Percentiles rank a stretch among this genome's conserved stretches.
Evolutionary conservation across 1,139 yeast genomes (phyloP).

Genomic region (Zygosaccharomyces pseudobailii): DNA sequence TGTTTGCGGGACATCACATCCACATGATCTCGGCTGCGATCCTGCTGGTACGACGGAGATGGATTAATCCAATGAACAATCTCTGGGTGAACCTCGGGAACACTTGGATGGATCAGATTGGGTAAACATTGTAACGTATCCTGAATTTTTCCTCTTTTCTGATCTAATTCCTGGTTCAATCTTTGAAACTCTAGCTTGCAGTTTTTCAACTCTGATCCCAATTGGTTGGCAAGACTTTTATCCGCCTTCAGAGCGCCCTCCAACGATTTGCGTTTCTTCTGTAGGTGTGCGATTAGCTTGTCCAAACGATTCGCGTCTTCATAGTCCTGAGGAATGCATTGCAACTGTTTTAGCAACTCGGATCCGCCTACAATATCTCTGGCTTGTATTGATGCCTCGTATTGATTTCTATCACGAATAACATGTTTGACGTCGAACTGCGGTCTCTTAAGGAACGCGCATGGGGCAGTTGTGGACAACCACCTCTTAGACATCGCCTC

Average conservation of each 20-base stretch:
- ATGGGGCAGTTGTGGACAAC: constrained; percentile 5
- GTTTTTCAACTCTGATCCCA: constrained; percentile 19
- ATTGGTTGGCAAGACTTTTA: constrained; percentile 12
- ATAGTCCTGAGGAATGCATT: constrained; percentile 32
- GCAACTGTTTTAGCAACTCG: constrained; percentile 33
- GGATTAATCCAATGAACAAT: constrained; percentile 51
- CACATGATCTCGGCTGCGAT: constrained; percentile 52
- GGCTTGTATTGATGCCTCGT: constrained; percentile 44
- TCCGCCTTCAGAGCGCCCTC: constrained; percentile 28
- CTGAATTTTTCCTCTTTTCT: constrained; percentile 37
- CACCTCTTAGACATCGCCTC: constrained; percentile 6
- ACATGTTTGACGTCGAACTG: constrained; percentile 48
- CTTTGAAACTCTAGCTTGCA: constrained; percentile 27
- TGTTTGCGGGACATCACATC: constrained; percentile 38
- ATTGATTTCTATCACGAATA: constrained; percentile 37
- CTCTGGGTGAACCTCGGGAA: constrained; percentile 43
- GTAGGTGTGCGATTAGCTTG: constrained; percentile 27
- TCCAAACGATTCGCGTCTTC: constrained; percentile 21
- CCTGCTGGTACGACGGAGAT: constrained; percentile 25
- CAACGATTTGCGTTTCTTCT: constrained; percentile 29
- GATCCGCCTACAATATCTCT: constrained; percentile 39
- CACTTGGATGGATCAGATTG: constrained; percentile 54
- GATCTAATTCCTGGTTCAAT: constrained; percentile 25
- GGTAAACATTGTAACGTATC: constrained; percentile 53
- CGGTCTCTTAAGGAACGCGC: constrained; percentile 36